phyloP scores from a whole-genome alignment of 257 asterid species.

The Linderniella brevidens region DNA sequence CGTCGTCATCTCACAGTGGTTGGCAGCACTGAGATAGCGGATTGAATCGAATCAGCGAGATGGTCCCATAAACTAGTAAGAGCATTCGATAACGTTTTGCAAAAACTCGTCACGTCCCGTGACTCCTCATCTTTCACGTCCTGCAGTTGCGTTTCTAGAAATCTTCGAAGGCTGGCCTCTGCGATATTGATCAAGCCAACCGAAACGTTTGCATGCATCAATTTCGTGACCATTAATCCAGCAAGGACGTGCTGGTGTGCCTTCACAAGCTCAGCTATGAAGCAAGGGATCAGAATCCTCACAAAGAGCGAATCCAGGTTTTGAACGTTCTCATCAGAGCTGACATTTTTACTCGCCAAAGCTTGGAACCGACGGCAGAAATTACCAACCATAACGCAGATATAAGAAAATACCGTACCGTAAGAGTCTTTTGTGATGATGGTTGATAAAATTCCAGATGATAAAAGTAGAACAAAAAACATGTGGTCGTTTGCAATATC shows the following conservation, averaged over 20 bases:
- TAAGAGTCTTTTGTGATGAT: conserved; percentile 35
- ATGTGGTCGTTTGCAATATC: conserved; percentile 27
- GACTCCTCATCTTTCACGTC: conserved; percentile 15
- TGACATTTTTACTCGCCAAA: conserved; percentile 13
- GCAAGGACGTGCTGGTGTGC: conserved; percentile 70
- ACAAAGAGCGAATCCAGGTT: conserved; percentile 19
- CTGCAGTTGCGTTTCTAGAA: conserved; percentile 31
- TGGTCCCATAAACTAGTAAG: conserved; percentile 26
- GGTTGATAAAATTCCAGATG: conserved; percentile 49
- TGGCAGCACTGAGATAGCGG: conserved; percentile 39
- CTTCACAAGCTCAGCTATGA: conserved; percentile 66
- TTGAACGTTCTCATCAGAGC: conserved; percentile 11
- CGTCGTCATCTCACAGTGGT: conserved; percentile 20
- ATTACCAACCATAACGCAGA: conserved; percentile 69
- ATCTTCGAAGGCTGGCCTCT: conserved; percentile 46
- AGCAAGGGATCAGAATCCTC: conserved; percentile 56
- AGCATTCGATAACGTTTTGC: conserved; percentile 27
- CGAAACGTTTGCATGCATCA: conserved; percentile 51
- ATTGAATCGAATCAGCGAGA: conserved; percentile 29
- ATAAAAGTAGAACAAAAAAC: conserved; percentile 36
- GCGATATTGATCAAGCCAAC: conserved; percentile 55
- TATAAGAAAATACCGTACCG: conserved; percentile 51
- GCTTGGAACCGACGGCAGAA: conserved; percentile 52
- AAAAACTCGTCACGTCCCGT: conserved; percentile 13
- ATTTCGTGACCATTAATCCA: conserved; percentile 55